Conservation (phyloP, 768 basidiomycete genomes). For the Amanita rubescens region DNA sequence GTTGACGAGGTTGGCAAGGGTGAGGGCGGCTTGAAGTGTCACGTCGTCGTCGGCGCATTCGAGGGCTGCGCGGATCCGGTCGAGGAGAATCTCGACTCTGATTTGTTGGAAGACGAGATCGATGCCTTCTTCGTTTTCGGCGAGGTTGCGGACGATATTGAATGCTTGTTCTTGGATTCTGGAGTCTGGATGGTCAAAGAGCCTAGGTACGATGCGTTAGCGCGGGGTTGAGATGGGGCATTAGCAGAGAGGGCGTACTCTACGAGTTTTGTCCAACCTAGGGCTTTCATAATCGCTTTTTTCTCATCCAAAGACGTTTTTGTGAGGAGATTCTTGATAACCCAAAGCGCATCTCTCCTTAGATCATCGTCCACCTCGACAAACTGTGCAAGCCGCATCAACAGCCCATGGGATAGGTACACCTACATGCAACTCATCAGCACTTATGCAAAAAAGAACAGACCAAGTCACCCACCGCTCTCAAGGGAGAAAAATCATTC, state of each 20-base stretch:
- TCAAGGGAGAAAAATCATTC: slow-evolving; percentile 77
- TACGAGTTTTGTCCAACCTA: slow-evolving; percentile 59
- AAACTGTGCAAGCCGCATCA: slow-evolving; percentile 57
- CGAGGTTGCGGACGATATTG: slow-evolving; percentile 58
- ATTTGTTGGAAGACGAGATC: slow-evolving; percentile 51
- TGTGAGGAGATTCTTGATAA: slow-evolving; percentile 74
- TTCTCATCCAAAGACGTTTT: slow-evolving; percentile 58
- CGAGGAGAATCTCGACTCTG: slow-evolving; percentile 36
- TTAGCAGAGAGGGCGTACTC: too few relatives aligned
- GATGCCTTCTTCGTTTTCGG: slow-evolving; percentile 59
- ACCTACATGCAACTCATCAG: slow-evolving; percentile 28
- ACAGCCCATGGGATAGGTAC: slow-evolving; percentile 60
- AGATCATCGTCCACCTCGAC: slow-evolving; percentile 47
- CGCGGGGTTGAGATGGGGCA: too few relatives aligned
- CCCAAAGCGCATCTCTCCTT: slow-evolving; percentile 74
- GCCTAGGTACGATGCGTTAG: too few relatives aligned
- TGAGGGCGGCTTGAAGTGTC: slow-evolving; percentile 48
- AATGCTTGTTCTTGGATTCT: slow-evolving; percentile 67
- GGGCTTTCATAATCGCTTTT: slow-evolving; percentile 51
- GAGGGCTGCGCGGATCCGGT: slow-evolving; percentile 40
- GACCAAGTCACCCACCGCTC: slow-evolving; percentile 41
- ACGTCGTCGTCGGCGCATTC: slow-evolving; percentile 47
- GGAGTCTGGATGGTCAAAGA: slow-evolving; percentile 44
- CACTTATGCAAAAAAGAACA: neutral
- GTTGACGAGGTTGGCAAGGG: slow-evolving; percentile 66